phyloP scores from a whole-genome alignment of 257 asterid species.

The Solanum arcanum region DNA sequence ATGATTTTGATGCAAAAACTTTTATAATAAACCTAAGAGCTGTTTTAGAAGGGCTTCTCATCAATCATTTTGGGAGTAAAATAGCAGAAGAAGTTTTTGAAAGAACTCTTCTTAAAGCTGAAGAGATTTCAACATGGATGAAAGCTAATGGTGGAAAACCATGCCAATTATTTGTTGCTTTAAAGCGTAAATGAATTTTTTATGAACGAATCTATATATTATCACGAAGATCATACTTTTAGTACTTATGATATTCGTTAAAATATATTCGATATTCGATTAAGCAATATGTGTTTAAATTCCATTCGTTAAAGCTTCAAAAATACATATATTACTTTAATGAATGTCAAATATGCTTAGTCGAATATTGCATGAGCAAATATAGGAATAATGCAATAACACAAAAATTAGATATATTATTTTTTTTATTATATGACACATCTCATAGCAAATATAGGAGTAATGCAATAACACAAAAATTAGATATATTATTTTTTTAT shows the following conservation, averaged over 20 bases:
- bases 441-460: fast-evolving
- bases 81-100: slow-evolving; percentile 2
- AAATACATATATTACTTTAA: background rate
- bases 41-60: slow-evolving; percentile 1
- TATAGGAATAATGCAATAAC: background rate
- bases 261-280: background rate
- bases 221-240: too few relatives aligned
- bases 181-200: slow-evolving; percentile 6
- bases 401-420: background rate
- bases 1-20: background rate
- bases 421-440: background rate
- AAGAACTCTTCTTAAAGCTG: background rate
- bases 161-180: slow-evolving; percentile 8
- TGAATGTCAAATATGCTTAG: background rate
- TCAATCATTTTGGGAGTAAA: slow-evolving; percentile 7
- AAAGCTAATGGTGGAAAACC: background rate
- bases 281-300: background rate
- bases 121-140: background rate
- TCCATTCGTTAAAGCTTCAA: fast-evolving
- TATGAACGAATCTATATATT: background rate
- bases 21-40: slow-evolving; percentile 9
- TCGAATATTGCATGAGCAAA: too few relatives aligned
- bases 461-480: too few relatives aligned
- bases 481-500: too few relatives aligned
- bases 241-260: too few relatives aligned